Percentiles rank a stretch among this genome's conserved stretches.
Evolutionary conservation across 768 basidiomycete species (phyloP).

Genomic region (Lentinula lateritia): DNA sequence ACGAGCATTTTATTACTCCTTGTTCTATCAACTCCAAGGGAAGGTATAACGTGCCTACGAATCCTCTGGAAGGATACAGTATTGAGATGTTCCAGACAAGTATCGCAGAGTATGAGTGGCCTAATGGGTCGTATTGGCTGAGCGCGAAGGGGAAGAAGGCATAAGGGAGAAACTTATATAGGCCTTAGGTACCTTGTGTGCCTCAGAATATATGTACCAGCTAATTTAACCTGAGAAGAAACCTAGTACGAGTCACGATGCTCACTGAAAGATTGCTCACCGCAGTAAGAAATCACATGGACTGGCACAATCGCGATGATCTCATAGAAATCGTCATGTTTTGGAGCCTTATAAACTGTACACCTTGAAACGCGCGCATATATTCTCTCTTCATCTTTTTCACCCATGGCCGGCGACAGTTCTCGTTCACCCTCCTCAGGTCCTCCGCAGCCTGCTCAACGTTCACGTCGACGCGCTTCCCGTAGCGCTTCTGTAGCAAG

Average conservation of each 20-base stretch:
- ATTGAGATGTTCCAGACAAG: constrained; percentile 85
- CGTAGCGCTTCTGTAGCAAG: neutral
- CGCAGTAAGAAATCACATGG: too few relatives aligned
- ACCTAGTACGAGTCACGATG: too few relatives aligned
- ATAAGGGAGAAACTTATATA: too few relatives aligned
- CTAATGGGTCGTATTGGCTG: constrained; percentile 79
- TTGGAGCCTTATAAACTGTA: too few relatives aligned
- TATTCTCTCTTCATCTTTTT: neutral
- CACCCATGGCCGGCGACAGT: neutral
- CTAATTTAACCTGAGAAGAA: too few relatives aligned
- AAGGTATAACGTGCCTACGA: constrained; percentile 80
- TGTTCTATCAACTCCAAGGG: constrained; percentile 84
- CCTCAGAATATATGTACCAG: too few relatives aligned
- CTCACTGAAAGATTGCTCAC: too few relatives aligned
- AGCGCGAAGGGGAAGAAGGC: constrained; percentile 12
- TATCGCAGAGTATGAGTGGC: constrained; percentile 83
- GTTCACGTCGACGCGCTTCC: neutral
- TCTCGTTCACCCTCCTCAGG: neutral
- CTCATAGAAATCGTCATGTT: neutral
- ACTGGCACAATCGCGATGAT: neutral
- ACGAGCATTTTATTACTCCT: constrained; percentile 88
- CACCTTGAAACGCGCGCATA: too few relatives aligned
- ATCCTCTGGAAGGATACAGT: constrained; percentile 78
- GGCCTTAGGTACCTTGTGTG: too few relatives aligned
- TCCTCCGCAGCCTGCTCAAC: neutral